Percentiles rank a stretch among this genome's conserved stretches.
These are phyloP conservation scores for Heritiera littoralis DNA, from an alignment of 345 rosid genomes.

Conservation along the genomic window DNA sequence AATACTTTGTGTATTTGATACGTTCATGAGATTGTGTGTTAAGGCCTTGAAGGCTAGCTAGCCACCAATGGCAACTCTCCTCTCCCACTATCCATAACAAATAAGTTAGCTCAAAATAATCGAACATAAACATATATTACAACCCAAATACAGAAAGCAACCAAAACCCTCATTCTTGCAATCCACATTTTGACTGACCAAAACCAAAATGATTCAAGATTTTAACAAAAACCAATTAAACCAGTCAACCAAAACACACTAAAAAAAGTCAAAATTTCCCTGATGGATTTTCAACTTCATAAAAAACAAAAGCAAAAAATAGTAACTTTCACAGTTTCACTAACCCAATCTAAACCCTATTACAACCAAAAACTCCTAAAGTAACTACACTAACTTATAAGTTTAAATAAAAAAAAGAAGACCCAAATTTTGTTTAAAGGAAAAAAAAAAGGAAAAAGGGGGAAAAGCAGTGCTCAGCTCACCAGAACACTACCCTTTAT, in stretches of 20 bases:
- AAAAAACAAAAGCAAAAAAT: conserved; percentile 4
- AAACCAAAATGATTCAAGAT: conserved; percentile 22
- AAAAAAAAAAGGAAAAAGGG: neutral
- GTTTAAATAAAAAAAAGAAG: neutral
- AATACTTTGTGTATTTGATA: neutral
- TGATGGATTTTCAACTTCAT: conserved; percentile 29
- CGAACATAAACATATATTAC: conserved; percentile 10
- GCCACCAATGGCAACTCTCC: neutral
- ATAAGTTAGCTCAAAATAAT: conserved; percentile 19
- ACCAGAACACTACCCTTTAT: conserved; percentile 35
- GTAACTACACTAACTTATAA: conserved; percentile 9
- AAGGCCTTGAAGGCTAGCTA: conserved; percentile 14
- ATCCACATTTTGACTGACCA: conserved; percentile 9
- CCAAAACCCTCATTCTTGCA: conserved; percentile 17
- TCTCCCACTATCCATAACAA: conserved; percentile 17
- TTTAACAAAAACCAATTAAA: conserved; percentile 12
- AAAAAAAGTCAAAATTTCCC: conserved; percentile 33
- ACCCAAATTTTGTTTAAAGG: neutral
- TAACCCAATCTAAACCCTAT: conserved; percentile 21
- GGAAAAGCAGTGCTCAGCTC: neutral
- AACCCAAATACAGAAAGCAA: conserved; percentile 21
- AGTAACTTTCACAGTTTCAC: conserved; percentile 24
- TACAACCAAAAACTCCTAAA: conserved; percentile 27
- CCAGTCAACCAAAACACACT: conserved; percentile 34
- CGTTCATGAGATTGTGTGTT: conserved; percentile 14